A percentile compares a stretch with the other conserved stretches of the same genome.
Evolutionary conservation across 164 flowering plant genomes (phyloP).

Genomic region (Vitis labrusca): DNA sequence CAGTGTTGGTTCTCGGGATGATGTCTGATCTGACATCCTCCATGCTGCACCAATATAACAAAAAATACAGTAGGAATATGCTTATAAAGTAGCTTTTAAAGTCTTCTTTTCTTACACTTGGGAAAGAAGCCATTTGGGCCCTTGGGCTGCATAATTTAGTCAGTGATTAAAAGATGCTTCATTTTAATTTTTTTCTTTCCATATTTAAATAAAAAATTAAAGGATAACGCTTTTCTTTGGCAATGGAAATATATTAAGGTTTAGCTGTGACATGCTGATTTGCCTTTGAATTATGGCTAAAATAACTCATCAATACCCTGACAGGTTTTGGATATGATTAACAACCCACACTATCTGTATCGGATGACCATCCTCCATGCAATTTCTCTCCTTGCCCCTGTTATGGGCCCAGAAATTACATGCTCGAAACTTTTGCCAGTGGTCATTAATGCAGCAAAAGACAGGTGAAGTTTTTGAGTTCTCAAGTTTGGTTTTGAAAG

Average conservation of each 20-base stretch:
- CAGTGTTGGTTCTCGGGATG: too few species aligned
- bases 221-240: too few species aligned
- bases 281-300: background rate
- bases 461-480: constrained; percentile 47
- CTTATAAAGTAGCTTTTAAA: too few species aligned
- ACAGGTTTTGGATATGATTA: constrained; percentile 84
- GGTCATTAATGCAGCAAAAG: constrained; percentile 72
- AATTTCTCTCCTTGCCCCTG: constrained; percentile 89
- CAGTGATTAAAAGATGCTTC: background rate
- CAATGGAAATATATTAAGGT: too few species aligned
- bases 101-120: background rate
- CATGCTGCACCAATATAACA: too few species aligned
- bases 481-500: background rate
- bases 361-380: constrained; percentile 88
- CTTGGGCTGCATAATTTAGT: background rate
- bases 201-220: too few species aligned
- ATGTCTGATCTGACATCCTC: too few species aligned
- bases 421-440: constrained; percentile 81
- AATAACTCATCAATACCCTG: background rate
- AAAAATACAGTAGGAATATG: too few species aligned
- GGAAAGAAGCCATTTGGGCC: background rate
- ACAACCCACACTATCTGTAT: constrained; percentile 79
- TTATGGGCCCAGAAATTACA: constrained; percentile 90
- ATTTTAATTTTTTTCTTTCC: background rate
- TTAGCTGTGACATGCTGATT: background rate